phyloP scores from a whole-genome alignment of 768 basidiomycete species.

The Agrocybe chaxingu region DNA sequence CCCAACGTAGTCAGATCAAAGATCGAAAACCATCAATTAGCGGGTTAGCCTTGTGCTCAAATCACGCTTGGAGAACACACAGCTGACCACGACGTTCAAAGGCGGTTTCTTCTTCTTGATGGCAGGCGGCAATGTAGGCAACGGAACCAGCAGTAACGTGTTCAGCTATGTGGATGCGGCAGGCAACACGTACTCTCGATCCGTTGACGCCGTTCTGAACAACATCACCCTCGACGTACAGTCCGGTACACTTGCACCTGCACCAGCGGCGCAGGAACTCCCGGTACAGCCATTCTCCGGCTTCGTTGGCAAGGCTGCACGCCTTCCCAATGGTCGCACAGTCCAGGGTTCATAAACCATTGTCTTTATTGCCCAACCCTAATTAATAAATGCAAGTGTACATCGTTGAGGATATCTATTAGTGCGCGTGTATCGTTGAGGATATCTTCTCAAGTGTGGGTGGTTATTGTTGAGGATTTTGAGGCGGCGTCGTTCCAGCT shows the following conservation, averaged over 20 bases:
- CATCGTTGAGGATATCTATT: neutral
- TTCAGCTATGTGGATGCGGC: slow-evolving; percentile 56
- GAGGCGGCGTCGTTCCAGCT: too few species aligned
- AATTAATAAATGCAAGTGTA: slow-evolving; percentile 6
- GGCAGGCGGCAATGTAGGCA: slow-evolving; percentile 51
- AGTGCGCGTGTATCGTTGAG: neutral
- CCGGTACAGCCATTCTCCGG: slow-evolving; percentile 6
- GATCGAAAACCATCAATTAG: slow-evolving; percentile 56
- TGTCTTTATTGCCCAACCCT: too few species aligned
- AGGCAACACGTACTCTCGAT: slow-evolving; percentile 61
- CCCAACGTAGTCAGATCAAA: slow-evolving; percentile 58
- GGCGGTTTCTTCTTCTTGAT: slow-evolving; percentile 49
- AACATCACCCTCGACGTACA: slow-evolving; percentile 59
- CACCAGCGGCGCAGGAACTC: slow-evolving; percentile 2
- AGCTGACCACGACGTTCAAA: slow-evolving; percentile 14
- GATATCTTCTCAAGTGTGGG: neutral
- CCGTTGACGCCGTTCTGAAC: slow-evolving; percentile 59
- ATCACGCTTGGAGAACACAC: neutral
- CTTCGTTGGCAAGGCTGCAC: slow-evolving; percentile 8
- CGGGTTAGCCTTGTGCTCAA: slow-evolving; percentile 36
- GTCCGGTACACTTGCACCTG: slow-evolving; percentile 45
- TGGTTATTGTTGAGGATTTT: too few species aligned
- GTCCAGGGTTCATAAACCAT: slow-evolving; percentile 2
- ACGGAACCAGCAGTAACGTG: slow-evolving; percentile 68
- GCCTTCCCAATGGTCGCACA: slow-evolving; percentile 18